Conservation (phyloP, 2,329 filamentous ascomycete genomes). For the Xylaria digitata region DNA sequence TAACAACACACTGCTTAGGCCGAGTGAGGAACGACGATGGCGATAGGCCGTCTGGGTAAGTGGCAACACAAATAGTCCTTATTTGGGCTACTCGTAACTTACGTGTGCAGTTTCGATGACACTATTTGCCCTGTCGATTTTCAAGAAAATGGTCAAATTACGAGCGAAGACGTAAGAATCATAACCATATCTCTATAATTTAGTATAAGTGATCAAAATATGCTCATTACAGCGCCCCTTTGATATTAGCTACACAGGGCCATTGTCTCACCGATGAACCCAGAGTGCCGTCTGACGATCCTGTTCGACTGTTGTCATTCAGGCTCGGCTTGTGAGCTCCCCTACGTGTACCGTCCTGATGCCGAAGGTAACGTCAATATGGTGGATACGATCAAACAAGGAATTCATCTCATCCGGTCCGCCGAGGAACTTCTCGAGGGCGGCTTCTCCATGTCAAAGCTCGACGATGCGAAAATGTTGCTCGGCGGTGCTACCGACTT, state of each 20-base stretch:
- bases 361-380: conserved; percentile 66
- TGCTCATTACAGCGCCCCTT: conserved; percentile 2
- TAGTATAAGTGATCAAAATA: conserved; percentile 2
- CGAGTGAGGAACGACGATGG: conserved; percentile 58
- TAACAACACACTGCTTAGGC: conserved; percentile 38
- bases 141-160: conserved; percentile 63
- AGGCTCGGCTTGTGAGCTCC: conserved; percentile 68
- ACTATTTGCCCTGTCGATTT: conserved; percentile 67
- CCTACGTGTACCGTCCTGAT: conserved; percentile 67
- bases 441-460: conserved; percentile 58
- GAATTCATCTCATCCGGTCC: conserved; percentile 60
- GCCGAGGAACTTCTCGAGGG: conserved; percentile 62
- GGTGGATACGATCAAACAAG: conserved; percentile 65
- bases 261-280: conserved; percentile 63
- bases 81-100: neutral
- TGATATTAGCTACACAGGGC: conserved; percentile 57
- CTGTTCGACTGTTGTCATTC: conserved; percentile 72
- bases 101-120: conserved; percentile 55
- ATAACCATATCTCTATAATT: neutral
- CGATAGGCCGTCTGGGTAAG: conserved; percentile 49
- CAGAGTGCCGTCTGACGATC: conserved; percentile 63
- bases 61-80: conserved; percentile 4
- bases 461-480: conserved; percentile 63
- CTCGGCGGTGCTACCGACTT: conserved; percentile 65
- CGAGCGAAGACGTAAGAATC: conserved; percentile 55